These are phyloP conservation scores for Saturnispora besseyi DNA, from an alignment of 805 yeast genomes.

Conservation along the genomic window DNA sequence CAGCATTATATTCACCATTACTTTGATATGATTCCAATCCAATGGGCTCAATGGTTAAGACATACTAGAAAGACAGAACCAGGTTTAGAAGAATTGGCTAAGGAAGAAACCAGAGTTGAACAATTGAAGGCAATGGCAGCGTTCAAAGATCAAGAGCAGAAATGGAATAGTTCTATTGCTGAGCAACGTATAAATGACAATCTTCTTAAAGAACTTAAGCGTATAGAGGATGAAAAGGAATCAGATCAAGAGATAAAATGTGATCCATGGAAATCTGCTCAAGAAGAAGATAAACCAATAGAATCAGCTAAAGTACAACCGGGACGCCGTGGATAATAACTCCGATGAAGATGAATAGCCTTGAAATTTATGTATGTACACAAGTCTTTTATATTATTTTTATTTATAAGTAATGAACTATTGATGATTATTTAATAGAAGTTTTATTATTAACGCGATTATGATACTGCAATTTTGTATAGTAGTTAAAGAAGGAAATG, in stretches of 20 bases:
- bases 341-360: too few relatives aligned
- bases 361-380: neutral
- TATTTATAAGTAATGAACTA: conserved; percentile 22
- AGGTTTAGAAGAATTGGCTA: conserved; percentile 47
- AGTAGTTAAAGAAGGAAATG: conserved; percentile 16
- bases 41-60: conserved; percentile 78
- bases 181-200: conserved; percentile 17
- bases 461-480: too few relatives aligned
- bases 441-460: neutral
- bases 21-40: conserved; percentile 51
- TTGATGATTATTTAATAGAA: neutral
- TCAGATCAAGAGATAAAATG: neutral
- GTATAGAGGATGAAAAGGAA: neutral
- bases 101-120: conserved; percentile 49
- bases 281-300: neutral
- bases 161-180: conserved; percentile 12
- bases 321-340: neutral
- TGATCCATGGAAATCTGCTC: conserved; percentile 9
- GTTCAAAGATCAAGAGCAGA: conserved; percentile 37
- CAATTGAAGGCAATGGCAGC: conserved; percentile 42
- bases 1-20: conserved; percentile 48
- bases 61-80: conserved; percentile 55
- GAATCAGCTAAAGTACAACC: conserved; percentile 2
- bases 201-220: conserved; percentile 18
- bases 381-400: neutral